phyloP scores from a whole-genome alignment of 2,329 filamentous ascomycete genomes.

The Penicillium polonicum region DNA sequence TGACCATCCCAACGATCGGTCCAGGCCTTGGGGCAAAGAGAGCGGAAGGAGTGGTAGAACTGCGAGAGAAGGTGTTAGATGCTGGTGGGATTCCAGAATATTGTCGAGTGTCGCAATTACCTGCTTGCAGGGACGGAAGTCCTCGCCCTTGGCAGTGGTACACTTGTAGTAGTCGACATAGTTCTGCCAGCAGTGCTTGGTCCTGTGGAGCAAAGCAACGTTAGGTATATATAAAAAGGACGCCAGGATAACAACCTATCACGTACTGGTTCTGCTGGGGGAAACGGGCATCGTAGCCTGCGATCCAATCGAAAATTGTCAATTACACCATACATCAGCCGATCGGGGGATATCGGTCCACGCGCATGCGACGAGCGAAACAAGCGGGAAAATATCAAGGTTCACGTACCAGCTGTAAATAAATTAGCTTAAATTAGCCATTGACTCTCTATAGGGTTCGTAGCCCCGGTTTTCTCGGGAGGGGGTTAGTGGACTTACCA shows the following conservation, averaged over 20 bases:
- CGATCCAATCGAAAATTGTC: constrained; percentile 36
- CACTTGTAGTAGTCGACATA: constrained; percentile 99
- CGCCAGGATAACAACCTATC: not conserved
- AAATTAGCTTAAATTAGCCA: constrained; percentile 49
- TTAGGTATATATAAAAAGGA: constrained; percentile 11
- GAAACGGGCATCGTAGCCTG: constrained; percentile 98
- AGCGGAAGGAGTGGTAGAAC: constrained; percentile 97
- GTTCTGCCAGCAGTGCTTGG: constrained; percentile 99
- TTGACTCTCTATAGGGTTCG: constrained; percentile 32
- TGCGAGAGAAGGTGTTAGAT: constrained; percentile 41
- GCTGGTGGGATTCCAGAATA: not conserved
- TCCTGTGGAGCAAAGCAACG: constrained; percentile 40
- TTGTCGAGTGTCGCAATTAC: constrained; percentile 50
- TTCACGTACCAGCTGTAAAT: constrained; percentile 50
- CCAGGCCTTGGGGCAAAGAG: constrained; percentile 95
- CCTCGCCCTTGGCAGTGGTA: constrained; percentile 96
- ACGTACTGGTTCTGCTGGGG: constrained; percentile 79
- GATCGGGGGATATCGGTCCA: constrained; percentile 15
- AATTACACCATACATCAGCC: constrained; percentile 23
- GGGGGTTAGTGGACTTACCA: constrained; percentile 61
- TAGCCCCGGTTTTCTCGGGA: constrained; percentile 22
- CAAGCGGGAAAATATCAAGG: constrained; percentile 13
- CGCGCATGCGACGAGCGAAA: constrained; percentile 12
- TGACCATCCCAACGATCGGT: constrained; percentile 94
- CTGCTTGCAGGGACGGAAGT: constrained; percentile 95